Base-by-base conservation (phyloP, 2,329 filamentous ascomycete species). In the Penicillium sclerotigenum region DNA sequence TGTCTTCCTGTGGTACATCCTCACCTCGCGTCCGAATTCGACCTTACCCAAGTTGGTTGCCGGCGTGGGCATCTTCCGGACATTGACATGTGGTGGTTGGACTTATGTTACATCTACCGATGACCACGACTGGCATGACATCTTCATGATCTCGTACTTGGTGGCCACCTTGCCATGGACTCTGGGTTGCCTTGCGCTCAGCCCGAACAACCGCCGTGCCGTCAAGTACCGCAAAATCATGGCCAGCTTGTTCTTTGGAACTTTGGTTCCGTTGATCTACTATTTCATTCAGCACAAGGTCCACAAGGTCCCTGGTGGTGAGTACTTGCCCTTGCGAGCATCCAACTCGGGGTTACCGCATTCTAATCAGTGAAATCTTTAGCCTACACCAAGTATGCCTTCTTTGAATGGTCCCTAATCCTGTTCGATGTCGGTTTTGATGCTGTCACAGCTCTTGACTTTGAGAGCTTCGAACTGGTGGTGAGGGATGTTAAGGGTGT, bases 271-370 rank as follows among this genome's bases (percentile, higher is more conserved):
- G 29, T 79, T 99, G 71, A 83, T 97, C 20, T 97, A 97, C 79
- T 99, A 91, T 73, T 99, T 97, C 73, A 96, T 99, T 62, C 94
- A 97, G 74, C 94, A 99, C 81, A 99, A 99, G 76, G 90, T 99
- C 50, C 91, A 99, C 73, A 90, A 87, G 57, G 85, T 97, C 59
- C 82, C 94, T 56, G 94, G 94, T 82, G 94, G 93, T 97, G 80
- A 75, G 87, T 54, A 34, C 29, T 13, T 33, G 13, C 16, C 29
- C 8, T 14, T 16, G 3, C 24, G 13, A 11, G 18, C 13, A 33
- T 33, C 9, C 9, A 34, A 5, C 5, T 11, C 5, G 14, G 14
- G 14, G 29, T 46, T 46, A 31, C 14, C 43, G 6, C 20, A 34
- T 58, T 46, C 38, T 57, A 36, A 52, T 20, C 34, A 20, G 29